phyloP scores from a whole-genome alignment of 441 rosid species.

The Syzygium malaccense region DNA sequence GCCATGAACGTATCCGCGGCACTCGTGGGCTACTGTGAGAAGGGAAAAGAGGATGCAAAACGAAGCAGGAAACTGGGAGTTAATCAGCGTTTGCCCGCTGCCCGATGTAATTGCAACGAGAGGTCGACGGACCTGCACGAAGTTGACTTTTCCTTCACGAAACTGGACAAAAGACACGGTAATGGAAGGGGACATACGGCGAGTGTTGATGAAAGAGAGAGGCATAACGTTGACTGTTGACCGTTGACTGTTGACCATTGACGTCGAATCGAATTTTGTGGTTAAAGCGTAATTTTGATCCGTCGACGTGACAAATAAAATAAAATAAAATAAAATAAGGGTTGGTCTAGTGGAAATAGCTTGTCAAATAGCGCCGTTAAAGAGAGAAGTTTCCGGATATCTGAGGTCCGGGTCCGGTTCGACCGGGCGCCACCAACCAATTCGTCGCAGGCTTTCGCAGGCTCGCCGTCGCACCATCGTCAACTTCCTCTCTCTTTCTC shows the following conservation, averaged over 20 bases:
- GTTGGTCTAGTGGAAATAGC: background rate
- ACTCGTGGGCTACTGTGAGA: background rate
- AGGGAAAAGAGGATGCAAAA: background rate
- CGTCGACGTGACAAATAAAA: background rate
- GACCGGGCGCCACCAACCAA: background rate
- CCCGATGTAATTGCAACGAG: background rate
- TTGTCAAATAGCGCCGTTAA: background rate
- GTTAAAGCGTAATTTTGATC: background rate
- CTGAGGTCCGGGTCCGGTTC: background rate
- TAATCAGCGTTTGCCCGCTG: background rate
- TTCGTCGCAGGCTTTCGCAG: background rate
- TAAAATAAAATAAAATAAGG: background rate
- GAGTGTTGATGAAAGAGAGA: background rate
- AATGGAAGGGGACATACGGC: background rate
- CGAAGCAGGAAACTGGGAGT: background rate
- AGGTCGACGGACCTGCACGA: background rate
- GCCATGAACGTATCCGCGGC: background rate
- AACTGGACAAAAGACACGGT: background rate
- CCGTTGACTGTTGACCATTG: background rate
- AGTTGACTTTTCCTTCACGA: background rate
- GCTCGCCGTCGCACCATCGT: background rate
- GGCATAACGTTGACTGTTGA: background rate
- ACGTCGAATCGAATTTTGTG: background rate
- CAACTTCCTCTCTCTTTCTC: background rate
- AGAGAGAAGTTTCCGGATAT: background rate